Evolutionary conservation across 306 rosid genomes (phyloP), one percentile per base, ranked within the genome.

Genomic region (Cyamopsis tetragonoloba): DNA sequence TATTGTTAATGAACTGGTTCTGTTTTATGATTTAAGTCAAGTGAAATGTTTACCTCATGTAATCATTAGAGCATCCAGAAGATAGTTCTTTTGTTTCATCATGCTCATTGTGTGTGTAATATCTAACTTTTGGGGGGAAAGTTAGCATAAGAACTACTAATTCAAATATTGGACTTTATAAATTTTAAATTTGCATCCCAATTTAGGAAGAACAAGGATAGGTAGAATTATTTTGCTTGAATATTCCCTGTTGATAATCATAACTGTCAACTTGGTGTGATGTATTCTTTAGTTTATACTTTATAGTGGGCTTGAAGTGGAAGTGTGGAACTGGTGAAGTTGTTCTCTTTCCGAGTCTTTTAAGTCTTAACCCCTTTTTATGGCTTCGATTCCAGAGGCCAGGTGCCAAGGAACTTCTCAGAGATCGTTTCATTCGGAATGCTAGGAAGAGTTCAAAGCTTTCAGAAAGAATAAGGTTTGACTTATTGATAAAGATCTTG

Each of bases 321-420:
- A 43, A 34, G 37, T 50, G 31, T 18, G 49, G 63, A 43, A 34
- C 44, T 50, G 66, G 50, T 54, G 69, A 51, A 71, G 65, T 71
- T 53, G 59, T 28, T 70, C 49, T 43, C 18, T 44, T 64, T 60
- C 38, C 56, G 47, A 41, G 18, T 14, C 77, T 68, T 59, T 51
- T 62, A 72, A 61, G 51, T 74, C n/a, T 71, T 20, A 5, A 1
- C 11, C 49, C 39, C 60, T 48, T 62, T 73, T 44, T 61, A 80
- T 72, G 61, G 41, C 34, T 63, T 69, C 60, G 37, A 73, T 80
- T 79, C 68, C 87, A 95, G 99, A 91, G 99, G 81, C 86, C 87
- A 62, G 87, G 95, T 83, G 99, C 99, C 67, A 95, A 85, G 88
- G 99, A 95, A 79, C 96, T 95, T 72, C 81, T 91, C 68, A 91